These are phyloP conservation scores for Ophiostoma novo-ulmi DNA, from an alignment of 2,329 filamentous ascomycete genomes.

Conservation along the genomic window DNA sequence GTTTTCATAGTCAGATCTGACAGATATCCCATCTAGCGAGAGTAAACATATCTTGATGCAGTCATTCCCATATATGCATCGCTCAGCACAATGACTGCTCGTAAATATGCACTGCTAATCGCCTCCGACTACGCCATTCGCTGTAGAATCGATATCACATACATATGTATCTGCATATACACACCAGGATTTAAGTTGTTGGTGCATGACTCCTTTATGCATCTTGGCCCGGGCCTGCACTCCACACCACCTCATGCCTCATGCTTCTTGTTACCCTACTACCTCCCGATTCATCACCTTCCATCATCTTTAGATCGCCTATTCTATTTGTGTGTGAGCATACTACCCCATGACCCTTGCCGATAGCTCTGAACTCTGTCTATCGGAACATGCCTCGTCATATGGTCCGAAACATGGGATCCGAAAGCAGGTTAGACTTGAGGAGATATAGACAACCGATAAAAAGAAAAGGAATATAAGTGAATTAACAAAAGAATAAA, in stretches of 20 bases:
- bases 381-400: not conserved
- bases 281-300: not conserved
- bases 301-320: not conserved
- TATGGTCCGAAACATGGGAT: not conserved
- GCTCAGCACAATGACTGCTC: not conserved
- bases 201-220: not conserved
- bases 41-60: not conserved
- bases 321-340: not conserved
- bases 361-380: not conserved
- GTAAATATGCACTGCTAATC: not conserved
- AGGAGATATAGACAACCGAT: too few species aligned
- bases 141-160: not conserved
- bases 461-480: not conserved
- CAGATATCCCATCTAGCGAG: not conserved
- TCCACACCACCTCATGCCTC: slow-evolving; percentile 7
- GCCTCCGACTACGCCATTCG: not conserved
- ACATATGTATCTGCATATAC: not conserved
- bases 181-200: not conserved
- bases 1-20: not conserved
- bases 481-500: not conserved
- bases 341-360: slow-evolving; percentile 5
- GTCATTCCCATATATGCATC: not conserved
- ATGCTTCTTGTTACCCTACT: not conserved
- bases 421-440: not conserved
- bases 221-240: not conserved